A percentile compares a stretch with the other conserved stretches of the same genome.
These are phyloP conservation scores for Leccinum subtestaceum DNA, from an alignment of 768 basidiomycete species.

Conservation along the genomic window DNA sequence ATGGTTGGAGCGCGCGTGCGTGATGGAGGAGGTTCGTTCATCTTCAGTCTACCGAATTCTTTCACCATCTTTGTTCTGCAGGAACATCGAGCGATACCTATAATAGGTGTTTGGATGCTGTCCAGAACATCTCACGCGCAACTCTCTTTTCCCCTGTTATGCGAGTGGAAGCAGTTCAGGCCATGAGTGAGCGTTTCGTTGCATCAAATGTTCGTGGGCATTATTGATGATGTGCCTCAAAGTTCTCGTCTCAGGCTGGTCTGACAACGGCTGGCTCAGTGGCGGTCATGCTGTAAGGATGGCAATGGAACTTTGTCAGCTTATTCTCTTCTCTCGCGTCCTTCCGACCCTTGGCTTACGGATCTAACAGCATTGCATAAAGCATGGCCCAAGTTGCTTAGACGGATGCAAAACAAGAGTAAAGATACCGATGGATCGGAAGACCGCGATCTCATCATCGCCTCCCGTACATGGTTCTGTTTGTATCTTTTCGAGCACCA, in stretches of 20 bases:
- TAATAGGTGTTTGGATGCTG: conserved; percentile 74
- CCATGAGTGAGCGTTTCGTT: conserved; percentile 69
- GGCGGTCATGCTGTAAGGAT: conserved; percentile 96
- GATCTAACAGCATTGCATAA: conserved; percentile 71
- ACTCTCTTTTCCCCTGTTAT: conserved; percentile 86
- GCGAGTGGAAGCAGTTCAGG: conserved; percentile 85
- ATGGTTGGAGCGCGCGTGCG: conserved; percentile 90
- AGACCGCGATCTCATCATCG: conserved; percentile 78
- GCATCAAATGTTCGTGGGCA: background rate
- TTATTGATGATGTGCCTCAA: conserved; percentile 28
- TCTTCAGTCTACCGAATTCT: background rate
- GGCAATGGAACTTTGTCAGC: conserved; percentile 89
- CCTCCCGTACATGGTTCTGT: conserved; percentile 89
- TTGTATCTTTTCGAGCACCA: conserved; percentile 93
- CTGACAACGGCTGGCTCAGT: conserved; percentile 93
- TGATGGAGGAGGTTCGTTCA: conserved; percentile 76
- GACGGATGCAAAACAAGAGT: conserved; percentile 73
- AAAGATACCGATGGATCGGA: conserved; percentile 43
- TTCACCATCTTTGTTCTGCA: conserved; percentile 30
- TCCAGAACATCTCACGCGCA: conserved; percentile 79
- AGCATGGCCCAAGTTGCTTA: conserved; percentile 81
- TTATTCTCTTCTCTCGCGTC: conserved; percentile 4
- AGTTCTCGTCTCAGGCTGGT: conserved; percentile 94
- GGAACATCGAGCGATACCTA: conserved; percentile 75
- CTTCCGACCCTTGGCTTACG: conserved; percentile 7